A percentile compares a stretch with the other conserved stretches of the same genome.
Conservation (phyloP, 2,329 filamentous ascomycete species). For the Aspergillus luchuensis region DNA sequence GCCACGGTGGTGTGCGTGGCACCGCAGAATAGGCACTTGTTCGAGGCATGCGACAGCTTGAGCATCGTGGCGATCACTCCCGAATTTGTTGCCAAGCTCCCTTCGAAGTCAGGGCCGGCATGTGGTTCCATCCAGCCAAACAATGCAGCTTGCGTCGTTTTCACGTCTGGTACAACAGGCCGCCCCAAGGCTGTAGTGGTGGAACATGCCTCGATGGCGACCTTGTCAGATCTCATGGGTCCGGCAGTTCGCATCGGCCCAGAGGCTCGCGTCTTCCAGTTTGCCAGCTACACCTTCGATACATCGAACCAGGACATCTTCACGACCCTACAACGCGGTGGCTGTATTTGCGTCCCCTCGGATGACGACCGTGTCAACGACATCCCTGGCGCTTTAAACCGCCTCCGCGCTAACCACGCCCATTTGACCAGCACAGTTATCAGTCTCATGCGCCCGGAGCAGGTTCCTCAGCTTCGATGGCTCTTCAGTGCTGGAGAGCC, state of each 20-base stretch:
- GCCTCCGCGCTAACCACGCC: constrained; percentile 44
- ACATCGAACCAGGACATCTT: constrained; percentile 36
- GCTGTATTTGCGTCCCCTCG: constrained; percentile 49
- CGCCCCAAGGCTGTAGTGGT: constrained; percentile 46
- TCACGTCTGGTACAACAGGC: constrained; percentile 49
- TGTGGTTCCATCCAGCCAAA: neutral
- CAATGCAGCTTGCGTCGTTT: constrained; percentile 16
- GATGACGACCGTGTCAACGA: constrained; percentile 46
- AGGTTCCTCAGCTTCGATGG: constrained; percentile 36
- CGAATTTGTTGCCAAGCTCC: neutral
- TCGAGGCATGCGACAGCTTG: neutral
- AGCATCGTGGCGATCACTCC: neutral
- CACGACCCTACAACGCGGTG: constrained; percentile 44
- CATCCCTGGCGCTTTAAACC: constrained; percentile 13
- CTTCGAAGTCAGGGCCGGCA: neutral
- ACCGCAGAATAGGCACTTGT: neutral
- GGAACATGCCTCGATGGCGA: constrained; percentile 38
- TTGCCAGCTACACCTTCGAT: constrained; percentile 44
- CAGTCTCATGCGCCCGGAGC: constrained; percentile 23
- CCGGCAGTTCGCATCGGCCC: neutral
- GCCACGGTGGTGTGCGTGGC: constrained; percentile 31
- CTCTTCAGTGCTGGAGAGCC: constrained; percentile 30
- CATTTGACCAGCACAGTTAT: constrained; percentile 61
- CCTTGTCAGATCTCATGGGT: neutral
- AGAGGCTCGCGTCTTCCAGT: constrained; percentile 29